Conservation (phyloP, 495 filamentous ascomycete species). For the Xylaria acuta region DNA sequence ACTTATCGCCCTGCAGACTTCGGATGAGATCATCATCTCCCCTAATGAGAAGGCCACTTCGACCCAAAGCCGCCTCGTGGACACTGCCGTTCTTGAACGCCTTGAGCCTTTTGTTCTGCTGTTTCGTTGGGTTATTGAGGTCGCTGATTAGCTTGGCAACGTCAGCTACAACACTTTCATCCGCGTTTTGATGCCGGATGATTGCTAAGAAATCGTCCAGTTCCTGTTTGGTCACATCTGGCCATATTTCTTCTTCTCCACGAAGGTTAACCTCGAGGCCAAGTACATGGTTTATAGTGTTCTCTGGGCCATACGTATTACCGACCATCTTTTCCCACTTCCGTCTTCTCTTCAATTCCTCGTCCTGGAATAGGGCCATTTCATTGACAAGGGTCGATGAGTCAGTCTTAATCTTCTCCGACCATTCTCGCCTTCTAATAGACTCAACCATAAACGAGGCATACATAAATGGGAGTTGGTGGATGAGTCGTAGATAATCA, state of each 20-base stretch:
- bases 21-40: constrained; percentile 79
- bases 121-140: constrained; percentile 74
- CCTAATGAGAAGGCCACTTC: constrained; percentile 78
- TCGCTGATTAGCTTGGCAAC: constrained; percentile 65
- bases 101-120: constrained; percentile 78
- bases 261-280: constrained; percentile 86
- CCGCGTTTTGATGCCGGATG: constrained; percentile 59
- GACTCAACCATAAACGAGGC: constrained; percentile 87
- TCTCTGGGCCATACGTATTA: constrained; percentile 54
- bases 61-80: constrained; percentile 79
- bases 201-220: constrained; percentile 69
- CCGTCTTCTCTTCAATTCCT: constrained; percentile 84
- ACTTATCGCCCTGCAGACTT: constrained; percentile 77
- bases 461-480: constrained; percentile 84
- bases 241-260: constrained; percentile 82
- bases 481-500: constrained; percentile 74
- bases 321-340: constrained; percentile 89
- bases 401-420: constrained; percentile 83
- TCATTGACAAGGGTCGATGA: constrained; percentile 87
- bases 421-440: constrained; percentile 86
- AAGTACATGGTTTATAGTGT: constrained; percentile 60
- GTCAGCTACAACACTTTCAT: constrained; percentile 55
- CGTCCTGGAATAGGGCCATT: constrained; percentile 86
- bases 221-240: constrained; percentile 66
- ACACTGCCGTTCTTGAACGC: constrained; percentile 97